These are phyloP conservation scores for Gyrodon lividus DNA, from an alignment of 768 basidiomycete species.

Conservation along the genomic window DNA sequence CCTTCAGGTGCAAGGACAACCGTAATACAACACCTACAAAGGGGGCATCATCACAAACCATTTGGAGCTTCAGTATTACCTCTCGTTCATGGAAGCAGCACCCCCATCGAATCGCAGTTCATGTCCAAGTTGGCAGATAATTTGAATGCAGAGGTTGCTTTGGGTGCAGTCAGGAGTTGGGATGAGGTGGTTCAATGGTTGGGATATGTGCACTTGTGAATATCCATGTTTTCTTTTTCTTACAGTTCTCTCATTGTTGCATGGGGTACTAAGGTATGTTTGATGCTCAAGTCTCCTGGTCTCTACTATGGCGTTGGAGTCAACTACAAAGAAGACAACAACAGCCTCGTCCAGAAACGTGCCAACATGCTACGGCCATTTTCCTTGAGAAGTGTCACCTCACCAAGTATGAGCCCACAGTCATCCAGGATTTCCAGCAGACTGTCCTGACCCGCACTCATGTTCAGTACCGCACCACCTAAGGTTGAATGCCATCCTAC, in stretches of 20 bases:
- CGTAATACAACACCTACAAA: slow-evolving; percentile 95
- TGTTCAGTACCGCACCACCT: slow-evolving; percentile 51
- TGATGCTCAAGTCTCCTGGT: slow-evolving; percentile 90
- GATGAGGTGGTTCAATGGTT: slow-evolving; percentile 98
- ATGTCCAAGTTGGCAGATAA: slow-evolving; percentile 92
- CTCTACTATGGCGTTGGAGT: slow-evolving; percentile 86
- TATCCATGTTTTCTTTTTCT: slow-evolving; percentile 17
- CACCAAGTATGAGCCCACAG: slow-evolving; percentile 77
- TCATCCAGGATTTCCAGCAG: too few relatives aligned
- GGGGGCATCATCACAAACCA: slow-evolving; percentile 99
- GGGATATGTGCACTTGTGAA: slow-evolving; percentile 90
- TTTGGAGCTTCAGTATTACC: slow-evolving; percentile 93
- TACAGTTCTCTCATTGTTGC: slow-evolving; percentile 6
- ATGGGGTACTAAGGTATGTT: slow-evolving; percentile 61
- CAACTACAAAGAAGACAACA: slow-evolving; percentile 89
- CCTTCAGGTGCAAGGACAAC: slow-evolving; percentile 96
- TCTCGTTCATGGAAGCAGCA: slow-evolving; percentile 93
- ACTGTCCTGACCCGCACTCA: slow-evolving; percentile 58
- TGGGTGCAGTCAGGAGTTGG: slow-evolving; percentile 90
- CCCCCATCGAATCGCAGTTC: slow-evolving; percentile 96
- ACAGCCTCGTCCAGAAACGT: slow-evolving; percentile 83
- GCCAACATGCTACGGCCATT: slow-evolving; percentile 88
- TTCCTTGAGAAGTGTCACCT: slow-evolving; percentile 92
- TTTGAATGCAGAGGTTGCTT: slow-evolving; percentile 94
- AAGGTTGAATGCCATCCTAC: slow-evolving; percentile 42